A percentile compares a stretch with the other conserved stretches of the same genome.
Evolutionary conservation across 139 green algal genomes (phyloP).

Genomic region (Mychonastes homosphaera): DNA sequence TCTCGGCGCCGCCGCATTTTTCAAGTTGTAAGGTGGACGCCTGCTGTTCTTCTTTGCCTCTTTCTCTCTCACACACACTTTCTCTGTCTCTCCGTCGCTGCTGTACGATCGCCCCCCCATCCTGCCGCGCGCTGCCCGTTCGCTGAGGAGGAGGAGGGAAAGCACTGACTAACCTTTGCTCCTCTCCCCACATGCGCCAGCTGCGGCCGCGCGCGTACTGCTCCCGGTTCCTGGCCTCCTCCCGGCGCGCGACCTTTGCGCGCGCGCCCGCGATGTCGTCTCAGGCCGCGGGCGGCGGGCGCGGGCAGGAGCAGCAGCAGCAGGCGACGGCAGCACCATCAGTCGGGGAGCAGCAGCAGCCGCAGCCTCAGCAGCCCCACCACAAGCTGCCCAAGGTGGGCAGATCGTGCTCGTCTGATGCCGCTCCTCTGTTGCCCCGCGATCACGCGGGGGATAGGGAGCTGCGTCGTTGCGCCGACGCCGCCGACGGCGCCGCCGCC

Average conservation of each 20-base stretch:
- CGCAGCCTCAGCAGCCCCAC: neutral
- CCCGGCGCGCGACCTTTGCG: neutral
- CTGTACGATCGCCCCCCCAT: conserved; percentile 10
- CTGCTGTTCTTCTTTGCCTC: neutral
- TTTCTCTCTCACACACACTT: neutral
- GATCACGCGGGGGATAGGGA: neutral
- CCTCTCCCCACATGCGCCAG: too few relatives aligned
- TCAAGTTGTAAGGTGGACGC: neutral
- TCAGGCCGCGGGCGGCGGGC: neutral
- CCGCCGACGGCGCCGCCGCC: neutral
- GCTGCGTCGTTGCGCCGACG: neutral
- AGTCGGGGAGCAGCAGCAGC: neutral
- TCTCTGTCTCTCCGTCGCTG: conserved; percentile 7
- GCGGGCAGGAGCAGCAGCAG: neutral
- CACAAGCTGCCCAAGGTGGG: neutral
- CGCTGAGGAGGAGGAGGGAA: conserved; percentile 21
- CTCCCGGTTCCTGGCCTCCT: neutral
- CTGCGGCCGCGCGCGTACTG: neutral
- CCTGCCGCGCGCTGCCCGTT: conserved; percentile 18
- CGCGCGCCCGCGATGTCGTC: neutral
- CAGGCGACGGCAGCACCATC: neutral
- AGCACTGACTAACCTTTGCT: too few relatives aligned
- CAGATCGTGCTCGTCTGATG: neutral
- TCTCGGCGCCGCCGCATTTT: neutral
- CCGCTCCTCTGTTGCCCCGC: neutral